Evolutionary conservation across 805 yeast genomes (phyloP).

Genomic region (Barnettozyma botsteinii): DNA sequence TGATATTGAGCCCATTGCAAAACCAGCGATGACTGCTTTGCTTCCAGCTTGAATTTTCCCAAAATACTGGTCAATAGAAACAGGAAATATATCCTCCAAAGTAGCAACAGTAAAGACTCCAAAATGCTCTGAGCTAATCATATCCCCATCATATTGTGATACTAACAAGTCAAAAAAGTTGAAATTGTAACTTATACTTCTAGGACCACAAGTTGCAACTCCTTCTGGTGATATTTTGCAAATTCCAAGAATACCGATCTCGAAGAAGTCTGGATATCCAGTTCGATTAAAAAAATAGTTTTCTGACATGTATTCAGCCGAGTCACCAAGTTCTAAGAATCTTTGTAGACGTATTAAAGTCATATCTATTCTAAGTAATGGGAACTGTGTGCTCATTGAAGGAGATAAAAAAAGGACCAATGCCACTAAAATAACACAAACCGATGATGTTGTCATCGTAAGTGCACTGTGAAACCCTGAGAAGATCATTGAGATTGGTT

Average conservation of each 20-base stretch:
- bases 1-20: not conserved
- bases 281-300: conserved; percentile 1
- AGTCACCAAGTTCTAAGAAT: conserved; percentile 1
- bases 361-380: conserved; percentile 1
- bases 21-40: not conserved
- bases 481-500: not conserved
- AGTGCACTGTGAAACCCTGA: not conserved
- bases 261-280: conserved; percentile 4
- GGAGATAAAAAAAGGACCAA: conserved; percentile 1
- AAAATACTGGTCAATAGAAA: not conserved
- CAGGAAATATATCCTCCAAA: not conserved
- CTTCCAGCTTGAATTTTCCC: not conserved
- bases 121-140: not conserved
- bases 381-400: not conserved
- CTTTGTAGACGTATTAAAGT: not conserved
- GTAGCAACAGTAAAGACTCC: not conserved
- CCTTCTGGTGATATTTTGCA: conserved; percentile 2
- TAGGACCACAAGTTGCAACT: not conserved
- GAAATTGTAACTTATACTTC: not conserved
- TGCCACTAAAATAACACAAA: not conserved
- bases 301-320: not conserved
- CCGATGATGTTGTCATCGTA: not conserved
- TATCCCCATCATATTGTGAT: conserved; percentile 2
- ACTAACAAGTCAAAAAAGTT: conserved; percentile 3
- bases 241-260: not conserved